These are phyloP conservation scores for Clavispora carvajalis DNA, from an alignment of 805 yeast species.

Conservation along the genomic window DNA sequence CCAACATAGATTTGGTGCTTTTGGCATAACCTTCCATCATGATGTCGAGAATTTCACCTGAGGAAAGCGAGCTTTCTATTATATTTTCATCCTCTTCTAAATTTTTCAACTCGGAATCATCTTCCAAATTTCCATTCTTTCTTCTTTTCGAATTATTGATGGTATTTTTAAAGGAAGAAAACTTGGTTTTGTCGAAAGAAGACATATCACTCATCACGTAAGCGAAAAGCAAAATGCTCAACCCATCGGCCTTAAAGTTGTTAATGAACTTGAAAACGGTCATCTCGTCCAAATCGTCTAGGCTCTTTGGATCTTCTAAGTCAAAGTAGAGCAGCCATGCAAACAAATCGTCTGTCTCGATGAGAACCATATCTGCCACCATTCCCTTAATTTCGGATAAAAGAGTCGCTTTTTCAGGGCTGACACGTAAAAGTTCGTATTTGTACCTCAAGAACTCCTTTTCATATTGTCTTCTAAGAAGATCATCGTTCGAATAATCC, in stretches of 20 bases:
- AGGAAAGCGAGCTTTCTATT: conserved; percentile 21
- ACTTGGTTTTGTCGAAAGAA: conserved; percentile 43
- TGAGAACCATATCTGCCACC: conserved; percentile 68
- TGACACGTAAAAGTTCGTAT: conserved; percentile 46
- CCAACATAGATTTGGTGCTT: conserved; percentile 44
- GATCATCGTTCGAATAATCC: conserved; percentile 57
- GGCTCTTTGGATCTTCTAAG: conserved; percentile 55
- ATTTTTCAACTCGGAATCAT: not conserved
- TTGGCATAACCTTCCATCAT: conserved; percentile 47
- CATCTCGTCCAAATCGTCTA: conserved; percentile 44
- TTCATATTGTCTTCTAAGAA: conserved; percentile 52
- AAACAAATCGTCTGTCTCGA: conserved; percentile 52
- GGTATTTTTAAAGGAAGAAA: conserved; percentile 11
- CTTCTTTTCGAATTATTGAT: not conserved
- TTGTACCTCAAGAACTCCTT: conserved; percentile 53
- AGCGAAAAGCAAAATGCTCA: conserved; percentile 58
- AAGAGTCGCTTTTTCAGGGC: conserved; percentile 45
- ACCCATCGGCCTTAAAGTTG: conserved; percentile 54
- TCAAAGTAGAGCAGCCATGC: conserved; percentile 77
- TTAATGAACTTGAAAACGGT: conserved; percentile 48
- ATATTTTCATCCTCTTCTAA: conserved; percentile 6
- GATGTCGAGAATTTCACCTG: conserved; percentile 47
- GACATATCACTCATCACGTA: conserved; percentile 65
- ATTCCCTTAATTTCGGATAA: conserved; percentile 45
- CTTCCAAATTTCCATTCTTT: conserved; percentile 10